Evolutionary conservation across 441 rosid genomes (phyloP).

Genomic region (Pelargonium myrrhifolium): DNA sequence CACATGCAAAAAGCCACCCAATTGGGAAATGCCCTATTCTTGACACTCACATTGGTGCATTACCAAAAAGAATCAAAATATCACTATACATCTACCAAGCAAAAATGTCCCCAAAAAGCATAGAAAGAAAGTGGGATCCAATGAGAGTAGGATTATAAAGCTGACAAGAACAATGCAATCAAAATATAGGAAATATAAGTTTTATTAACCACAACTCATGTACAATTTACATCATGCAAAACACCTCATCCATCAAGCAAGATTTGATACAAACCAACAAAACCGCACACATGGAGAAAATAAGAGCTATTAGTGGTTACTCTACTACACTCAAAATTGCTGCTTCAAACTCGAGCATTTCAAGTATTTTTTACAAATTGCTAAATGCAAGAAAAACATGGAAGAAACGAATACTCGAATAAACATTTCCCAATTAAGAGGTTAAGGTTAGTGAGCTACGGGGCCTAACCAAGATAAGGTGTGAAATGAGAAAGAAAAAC

Average conservation of each 20-base stretch:
- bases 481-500: not conserved
- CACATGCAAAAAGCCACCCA: too few relatives aligned
- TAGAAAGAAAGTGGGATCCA: not conserved
- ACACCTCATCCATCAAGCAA: not conserved
- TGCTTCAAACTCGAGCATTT: conserved; percentile 10
- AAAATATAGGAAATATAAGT: not conserved
- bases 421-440: not conserved
- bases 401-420: not conserved
- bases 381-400: not conserved
- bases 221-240: conserved; percentile 24
- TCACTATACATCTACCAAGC: too few relatives aligned
- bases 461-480: not conserved
- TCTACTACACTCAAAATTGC: conserved; percentile 41
- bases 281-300: not conserved
- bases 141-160: not conserved
- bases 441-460: not conserved
- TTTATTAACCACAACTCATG: conserved; percentile 19
- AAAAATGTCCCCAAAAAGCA: too few relatives aligned
- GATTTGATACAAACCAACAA: not conserved
- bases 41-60: too few relatives aligned
- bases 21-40: too few relatives aligned
- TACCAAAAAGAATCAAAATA: too few relatives aligned
- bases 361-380: not conserved
- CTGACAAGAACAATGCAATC: not conserved
- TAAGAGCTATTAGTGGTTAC: conserved; percentile 29